Base-by-base conservation (phyloP, 495 filamentous ascomycete species). In the Aspergillus sclerotiicarbonarius region DNA sequence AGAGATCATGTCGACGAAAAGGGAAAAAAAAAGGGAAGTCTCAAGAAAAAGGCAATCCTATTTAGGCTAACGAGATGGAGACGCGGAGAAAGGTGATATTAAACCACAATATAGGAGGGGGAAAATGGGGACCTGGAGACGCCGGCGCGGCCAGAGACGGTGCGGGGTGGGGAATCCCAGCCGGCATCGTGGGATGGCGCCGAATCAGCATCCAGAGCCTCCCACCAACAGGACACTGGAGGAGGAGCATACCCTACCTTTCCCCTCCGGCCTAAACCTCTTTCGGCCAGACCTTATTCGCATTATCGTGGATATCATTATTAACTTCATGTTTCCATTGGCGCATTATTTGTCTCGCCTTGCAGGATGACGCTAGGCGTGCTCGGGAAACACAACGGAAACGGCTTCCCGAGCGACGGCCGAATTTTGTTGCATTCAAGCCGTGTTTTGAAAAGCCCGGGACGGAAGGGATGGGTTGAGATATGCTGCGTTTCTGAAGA, bases 401-500 rank as follows among this genome's bases (percentile, higher is more conserved):
- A 52, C 56, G 56, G 56, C 56, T 53, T 58, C 56, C 56, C 56
- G 56, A 58, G 47, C 41, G 41, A 58, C 19, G 56, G 50, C 56
- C 56, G 41, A 47, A 18, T 6, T 31, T 50, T 21, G 9, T 20
- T 49, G 46, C 46, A n/a, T 6, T 41, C n/a, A 12, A 41, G 37
- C 37, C 37, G 37, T 41, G 37, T 41, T 12, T 41, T 5, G 25
- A n/a, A 41, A n/a, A 12, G 37, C 9, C 37, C 37, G 37, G 37
- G 37, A 41, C 37, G 37, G 37, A 41, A 41, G 37, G 37, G 13
- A n/a, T 12, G 37, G n/a, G 13, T 12, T 41, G 37, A 13, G 33
- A 35, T 13, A 35, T 10, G 9, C 9, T 9, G 33, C 9, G 8
- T 35, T 13, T 35, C 9, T 35, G 33, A 35, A 13, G 33, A 35